These are phyloP conservation scores for Celoporthe dispersa DNA, from an alignment of 2,329 filamentous ascomycete genomes.

Conservation along the genomic window DNA sequence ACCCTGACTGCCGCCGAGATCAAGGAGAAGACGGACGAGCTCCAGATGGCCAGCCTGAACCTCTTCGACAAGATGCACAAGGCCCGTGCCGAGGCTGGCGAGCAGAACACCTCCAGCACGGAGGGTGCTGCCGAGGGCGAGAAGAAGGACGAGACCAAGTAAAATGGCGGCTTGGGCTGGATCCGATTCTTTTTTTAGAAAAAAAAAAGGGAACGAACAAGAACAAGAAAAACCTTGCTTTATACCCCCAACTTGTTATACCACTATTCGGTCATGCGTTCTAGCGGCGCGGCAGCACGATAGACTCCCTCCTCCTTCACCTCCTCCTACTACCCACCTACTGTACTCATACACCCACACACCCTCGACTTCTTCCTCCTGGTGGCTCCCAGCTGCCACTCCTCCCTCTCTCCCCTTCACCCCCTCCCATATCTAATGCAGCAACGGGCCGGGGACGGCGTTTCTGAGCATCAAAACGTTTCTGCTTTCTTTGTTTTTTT, in stretches of 20 bases:
- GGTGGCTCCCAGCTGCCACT: slow-evolving; percentile 40
- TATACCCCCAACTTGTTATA: slow-evolving; percentile 35
- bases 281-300: slow-evolving; percentile 39
- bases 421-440: slow-evolving; percentile 50
- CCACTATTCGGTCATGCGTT: slow-evolving; percentile 36
- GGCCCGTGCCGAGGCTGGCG: slow-evolving; percentile 72
- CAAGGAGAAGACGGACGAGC: slow-evolving; percentile 98
- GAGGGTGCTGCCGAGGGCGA: slow-evolving; percentile 66
- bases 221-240: slow-evolving; percentile 10
- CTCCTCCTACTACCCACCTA: slow-evolving; percentile 46
- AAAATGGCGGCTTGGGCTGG: slow-evolving; percentile 39
- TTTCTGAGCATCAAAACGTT: slow-evolving; percentile 56
- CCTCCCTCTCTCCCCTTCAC: too few relatives aligned
- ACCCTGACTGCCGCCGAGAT: slow-evolving; percentile 86
- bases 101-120: slow-evolving; percentile 50
- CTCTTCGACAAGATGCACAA: slow-evolving; percentile 99
- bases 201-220: too few relatives aligned
- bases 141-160: slow-evolving; percentile 78
- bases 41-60: slow-evolving; percentile 93
- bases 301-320: slow-evolving; percentile 38
- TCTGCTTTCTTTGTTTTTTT: slow-evolving; percentile 30
- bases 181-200: slow-evolving; percentile 5
- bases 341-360: slow-evolving; percentile 52
- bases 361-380: slow-evolving; percentile 34
- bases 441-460: slow-evolving; percentile 53